These are phyloP conservation scores for Dothiorella sarmentorum DNA, from an alignment of 2,329 filamentous ascomycete genomes.

Conservation along the genomic window DNA sequence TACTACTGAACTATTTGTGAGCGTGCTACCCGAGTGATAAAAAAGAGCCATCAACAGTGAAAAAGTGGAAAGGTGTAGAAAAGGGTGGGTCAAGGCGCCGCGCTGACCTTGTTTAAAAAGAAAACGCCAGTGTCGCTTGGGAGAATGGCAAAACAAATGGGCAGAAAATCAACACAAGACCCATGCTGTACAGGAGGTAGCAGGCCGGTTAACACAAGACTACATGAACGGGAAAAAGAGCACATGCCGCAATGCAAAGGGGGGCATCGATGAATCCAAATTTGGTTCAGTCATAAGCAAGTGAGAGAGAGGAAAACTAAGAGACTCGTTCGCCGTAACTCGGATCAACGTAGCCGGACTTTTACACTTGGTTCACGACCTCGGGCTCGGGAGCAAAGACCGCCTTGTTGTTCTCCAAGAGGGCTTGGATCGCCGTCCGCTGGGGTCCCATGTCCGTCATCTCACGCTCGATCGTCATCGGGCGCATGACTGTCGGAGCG, in stretches of 20 bases:
- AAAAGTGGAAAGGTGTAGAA: background rate
- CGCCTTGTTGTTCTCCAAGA: constrained; percentile 83
- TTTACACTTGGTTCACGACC: constrained; percentile 5
- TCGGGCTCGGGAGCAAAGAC: constrained; percentile 58
- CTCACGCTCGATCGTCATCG: constrained; percentile 82
- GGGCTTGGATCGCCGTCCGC: constrained; percentile 85
- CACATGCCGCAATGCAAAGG: constrained; percentile 1
- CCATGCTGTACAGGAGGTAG: constrained; percentile 11
- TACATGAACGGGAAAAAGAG: constrained; percentile 7
- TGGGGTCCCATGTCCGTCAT: constrained; percentile 96
- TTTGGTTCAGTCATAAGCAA: constrained; percentile 4
- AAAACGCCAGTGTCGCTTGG: constrained; percentile 12
- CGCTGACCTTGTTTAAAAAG: constrained; percentile 2
- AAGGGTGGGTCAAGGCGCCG: background rate
- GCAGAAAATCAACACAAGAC: background rate
- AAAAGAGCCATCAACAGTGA: constrained; percentile 4
- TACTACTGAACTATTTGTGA: background rate
- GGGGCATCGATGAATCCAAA: constrained; percentile 11
- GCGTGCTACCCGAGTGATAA: background rate
- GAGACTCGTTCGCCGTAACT: constrained; percentile 4
- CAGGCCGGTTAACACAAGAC: background rate
- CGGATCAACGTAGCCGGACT: constrained; percentile 4
- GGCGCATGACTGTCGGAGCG: constrained; percentile 94
- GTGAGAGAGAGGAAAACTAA: background rate
- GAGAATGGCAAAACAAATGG: background rate